Percentiles rank a stretch among this genome's conserved stretches.
Conservation (phyloP, 2,329 filamentous ascomycete species). For the Xylaria sp. region DNA sequence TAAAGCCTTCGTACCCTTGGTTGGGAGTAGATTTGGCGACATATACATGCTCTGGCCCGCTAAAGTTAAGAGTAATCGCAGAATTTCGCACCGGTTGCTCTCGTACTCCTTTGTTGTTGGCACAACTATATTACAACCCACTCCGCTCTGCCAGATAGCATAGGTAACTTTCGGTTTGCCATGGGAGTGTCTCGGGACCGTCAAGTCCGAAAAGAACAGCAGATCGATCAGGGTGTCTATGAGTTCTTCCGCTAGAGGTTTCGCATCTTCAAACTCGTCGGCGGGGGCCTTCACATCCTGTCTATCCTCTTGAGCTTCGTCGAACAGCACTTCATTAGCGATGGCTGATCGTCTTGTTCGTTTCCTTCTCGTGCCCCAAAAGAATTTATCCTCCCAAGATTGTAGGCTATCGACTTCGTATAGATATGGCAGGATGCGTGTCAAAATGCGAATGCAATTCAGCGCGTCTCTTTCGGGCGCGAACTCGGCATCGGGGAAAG, state of each 20-base stretch:
- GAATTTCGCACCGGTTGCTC: conserved; percentile 87
- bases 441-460: conserved; percentile 92
- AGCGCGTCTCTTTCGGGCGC: conserved; percentile 84
- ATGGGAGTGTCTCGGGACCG: conserved; percentile 73
- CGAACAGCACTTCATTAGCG: conserved; percentile 80
- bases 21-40: conserved; percentile 77
- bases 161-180: conserved; percentile 84
- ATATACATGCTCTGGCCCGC: conserved; percentile 94
- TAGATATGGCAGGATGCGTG: conserved; percentile 84
- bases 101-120: conserved; percentile 91
- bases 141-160: conserved; percentile 97
- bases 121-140: conserved; percentile 90
- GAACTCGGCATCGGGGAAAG: conserved; percentile 85
- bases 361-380: conserved; percentile 80
- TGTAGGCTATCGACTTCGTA: conserved; percentile 87
- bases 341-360: conserved; percentile 69
- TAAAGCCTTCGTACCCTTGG: conserved; percentile 80
- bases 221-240: conserved; percentile 89
- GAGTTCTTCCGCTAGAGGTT: conserved; percentile 89
- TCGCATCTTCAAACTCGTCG: conserved; percentile 78
- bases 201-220: conserved; percentile 90
- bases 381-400: conserved; percentile 90
- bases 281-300: conserved; percentile 51
- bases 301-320: conserved; percentile 68
- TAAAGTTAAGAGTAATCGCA: conserved; percentile 83